Evolutionary conservation across 2,329 filamentous ascomycete species (phyloP), one percentile per base, ranked within the genome.

Genomic region (Davidsoniella eucalypti): DNA sequence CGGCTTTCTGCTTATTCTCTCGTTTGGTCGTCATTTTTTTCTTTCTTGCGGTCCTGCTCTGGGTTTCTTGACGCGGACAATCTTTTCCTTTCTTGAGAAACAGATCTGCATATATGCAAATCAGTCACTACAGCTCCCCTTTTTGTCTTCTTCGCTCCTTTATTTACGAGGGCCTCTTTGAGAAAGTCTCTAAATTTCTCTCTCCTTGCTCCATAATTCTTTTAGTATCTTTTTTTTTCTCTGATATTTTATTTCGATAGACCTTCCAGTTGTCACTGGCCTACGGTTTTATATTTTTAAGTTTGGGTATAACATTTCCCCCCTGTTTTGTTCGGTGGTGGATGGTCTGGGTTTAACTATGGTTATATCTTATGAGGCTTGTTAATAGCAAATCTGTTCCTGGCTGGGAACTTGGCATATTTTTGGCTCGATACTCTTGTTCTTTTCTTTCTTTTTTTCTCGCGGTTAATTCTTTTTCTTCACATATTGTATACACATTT

Each of bases 361-460:
- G 26, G 26, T 33, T 45, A 45, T 45, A 45, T 45, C 26, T 45
- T 45, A 45, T 45, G 43, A 45, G 26, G 43, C 14, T 45, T 45
- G 14, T 26, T 45, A 17, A 9, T 33, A 10, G 14, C 4, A 33
- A 33, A 12, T 21, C 17, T 18, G 41, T 43, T 21, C 17, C 25
- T 43, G 41, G 41, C 18, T 17, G 16, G 43, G 43, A 45, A n/a
- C 26, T 45, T 2, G 12, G 26, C 25, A 45, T 45, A 9, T 33
- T 16, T 44, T 33, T 33, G 25, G 41, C 9, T 29, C 33, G 43
- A 36, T 33, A 7, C 7, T 44, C 16, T 18, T 41, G 39, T 33
- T 45, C 21, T n/a, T 29, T 33, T 26, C 14, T 21, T 45, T 33
- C 29, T 26, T 23, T 12, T 45, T 17, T 37, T 16, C 43, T 45